phyloP scores from a whole-genome alignment of 2,329 filamentous ascomycete genomes.

The Aphanocladium album region DNA sequence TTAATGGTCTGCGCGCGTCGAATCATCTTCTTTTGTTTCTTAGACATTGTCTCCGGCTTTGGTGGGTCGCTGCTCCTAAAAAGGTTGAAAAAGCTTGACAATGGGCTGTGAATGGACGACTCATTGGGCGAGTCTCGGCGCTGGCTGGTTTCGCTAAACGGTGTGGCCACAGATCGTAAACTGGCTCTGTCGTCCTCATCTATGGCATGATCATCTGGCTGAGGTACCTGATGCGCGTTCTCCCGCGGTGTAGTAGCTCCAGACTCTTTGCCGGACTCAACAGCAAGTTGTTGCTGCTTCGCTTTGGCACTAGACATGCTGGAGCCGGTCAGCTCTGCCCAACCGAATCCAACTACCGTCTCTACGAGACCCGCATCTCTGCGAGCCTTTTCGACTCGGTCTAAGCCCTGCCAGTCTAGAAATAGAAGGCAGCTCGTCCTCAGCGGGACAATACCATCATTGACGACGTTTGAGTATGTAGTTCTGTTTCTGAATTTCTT shows the following conservation, averaged over 20 bases:
- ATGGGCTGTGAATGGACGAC: constrained; percentile 42
- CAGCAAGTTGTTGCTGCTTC: constrained; percentile 36
- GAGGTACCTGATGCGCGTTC: constrained; percentile 59
- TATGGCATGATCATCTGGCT: constrained; percentile 61
- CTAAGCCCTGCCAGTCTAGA: constrained; percentile 91
- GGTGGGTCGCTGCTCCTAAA: constrained; percentile 57
- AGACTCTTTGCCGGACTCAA: constrained; percentile 27
- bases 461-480: constrained; percentile 94
- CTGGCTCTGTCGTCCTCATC: constrained; percentile 62
- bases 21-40: constrained; percentile 66
- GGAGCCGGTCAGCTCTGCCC: constrained; percentile 82
- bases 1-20: constrained; percentile 71
- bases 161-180: constrained; percentile 40
- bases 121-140: constrained; percentile 14
- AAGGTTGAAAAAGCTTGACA: constrained; percentile 65
- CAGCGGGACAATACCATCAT: constrained; percentile 92
- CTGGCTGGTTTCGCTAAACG: constrained; percentile 21
- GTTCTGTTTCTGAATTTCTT: constrained; percentile 87
- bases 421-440: constrained; percentile 95
- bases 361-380: constrained; percentile 89
- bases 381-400: constrained; percentile 88
- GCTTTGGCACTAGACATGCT: constrained; percentile 47
- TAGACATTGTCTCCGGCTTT: constrained; percentile 45
- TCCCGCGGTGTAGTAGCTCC: constrained; percentile 32
- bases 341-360: constrained; percentile 88